These are phyloP conservation scores for Mitragyna speciosa DNA, from an alignment of 257 asterid genomes.

Conservation along the genomic window DNA sequence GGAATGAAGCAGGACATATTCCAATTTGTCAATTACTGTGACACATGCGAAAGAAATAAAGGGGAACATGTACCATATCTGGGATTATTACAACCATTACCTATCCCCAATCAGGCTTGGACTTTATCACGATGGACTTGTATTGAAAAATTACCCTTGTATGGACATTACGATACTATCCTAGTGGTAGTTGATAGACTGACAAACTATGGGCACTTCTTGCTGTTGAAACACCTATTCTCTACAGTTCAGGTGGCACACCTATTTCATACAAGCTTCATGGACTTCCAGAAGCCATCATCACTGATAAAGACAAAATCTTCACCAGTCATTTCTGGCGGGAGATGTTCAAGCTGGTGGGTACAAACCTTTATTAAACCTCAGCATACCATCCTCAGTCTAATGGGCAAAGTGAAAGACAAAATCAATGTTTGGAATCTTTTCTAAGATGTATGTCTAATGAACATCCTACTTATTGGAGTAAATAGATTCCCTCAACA, in stretches of 20 bases:
- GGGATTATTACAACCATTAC: neutral
- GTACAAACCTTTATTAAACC: neutral
- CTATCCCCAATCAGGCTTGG: neutral
- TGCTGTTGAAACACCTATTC: neutral
- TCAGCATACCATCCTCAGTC: too few species aligned
- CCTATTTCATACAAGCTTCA: neutral
- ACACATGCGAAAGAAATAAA: neutral
- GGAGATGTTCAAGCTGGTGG: neutral
- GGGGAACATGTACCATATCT: neutral
- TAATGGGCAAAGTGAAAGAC: too few species aligned
- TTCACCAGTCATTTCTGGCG: neutral
- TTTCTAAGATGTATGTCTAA: neutral
- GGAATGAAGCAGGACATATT: neutral
- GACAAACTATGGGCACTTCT: slow-evolving; percentile 9
- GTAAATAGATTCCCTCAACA: too few species aligned
- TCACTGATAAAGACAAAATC: neutral
- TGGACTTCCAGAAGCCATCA: neutral
- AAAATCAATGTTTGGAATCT: neutral
- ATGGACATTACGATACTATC: neutral
- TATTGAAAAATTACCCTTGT: slow-evolving; percentile 7
- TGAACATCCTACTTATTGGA: neutral
- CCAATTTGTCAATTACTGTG: neutral
- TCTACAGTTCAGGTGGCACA: neutral
- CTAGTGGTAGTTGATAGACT: slow-evolving; percentile 15
- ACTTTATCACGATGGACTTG: slow-evolving; percentile 1